Conservation (phyloP, 2,329 filamentous ascomycete species). For the Pseudocercospora fuligena region DNA sequence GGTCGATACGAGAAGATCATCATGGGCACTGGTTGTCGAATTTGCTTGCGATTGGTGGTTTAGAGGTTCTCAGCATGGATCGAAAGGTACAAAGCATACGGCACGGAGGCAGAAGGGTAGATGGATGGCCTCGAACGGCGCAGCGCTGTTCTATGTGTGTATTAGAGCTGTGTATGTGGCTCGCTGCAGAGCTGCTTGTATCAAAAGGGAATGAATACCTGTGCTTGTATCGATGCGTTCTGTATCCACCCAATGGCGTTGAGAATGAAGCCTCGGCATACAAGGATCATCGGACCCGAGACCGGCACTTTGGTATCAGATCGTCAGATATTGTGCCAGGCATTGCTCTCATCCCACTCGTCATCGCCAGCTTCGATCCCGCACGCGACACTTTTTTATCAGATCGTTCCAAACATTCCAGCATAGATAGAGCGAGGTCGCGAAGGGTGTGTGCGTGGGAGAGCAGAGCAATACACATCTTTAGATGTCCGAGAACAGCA, state of each 20-base stretch:
- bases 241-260: background rate
- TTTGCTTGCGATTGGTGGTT: background rate
- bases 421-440: background rate
- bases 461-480: background rate
- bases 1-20: background rate
- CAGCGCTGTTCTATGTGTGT: slow-evolving; percentile 2
- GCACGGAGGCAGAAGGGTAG: background rate
- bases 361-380: background rate
- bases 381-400: background rate
- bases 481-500: slow-evolving; percentile 37
- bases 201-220: slow-evolving; percentile 1
- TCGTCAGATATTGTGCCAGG: background rate
- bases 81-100: slow-evolving; percentile 1
- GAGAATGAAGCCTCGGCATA: background rate
- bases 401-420: slow-evolving; percentile 1
- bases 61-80: background rate
- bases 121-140: background rate
- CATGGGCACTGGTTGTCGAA: background rate
- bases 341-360: background rate
- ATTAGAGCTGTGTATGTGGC: slow-evolving; percentile 4
- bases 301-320: background rate
- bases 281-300: background rate
- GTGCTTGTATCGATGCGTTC: background rate
- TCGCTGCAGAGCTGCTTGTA: slow-evolving; percentile 11
- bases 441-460: background rate